Evolutionary conservation across 192 early-diverging fungal genomes (phyloP), one percentile per base, ranked within the genome.

Genomic region (Anaeromyces robustus): DNA sequence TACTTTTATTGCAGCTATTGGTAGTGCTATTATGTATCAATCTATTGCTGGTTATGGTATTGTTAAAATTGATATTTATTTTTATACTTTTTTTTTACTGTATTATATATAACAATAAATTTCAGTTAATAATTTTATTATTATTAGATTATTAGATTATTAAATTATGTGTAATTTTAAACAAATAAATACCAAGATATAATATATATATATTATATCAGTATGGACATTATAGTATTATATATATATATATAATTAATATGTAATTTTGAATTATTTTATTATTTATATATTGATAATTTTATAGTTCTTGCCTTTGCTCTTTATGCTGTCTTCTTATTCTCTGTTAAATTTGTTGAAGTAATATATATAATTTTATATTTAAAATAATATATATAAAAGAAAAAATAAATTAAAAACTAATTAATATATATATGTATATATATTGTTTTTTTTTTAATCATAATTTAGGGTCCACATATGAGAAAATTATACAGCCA

Each of bases 291-390:
- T 14, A 6, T 39, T 39, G 16, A 39, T 29, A 30, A 39, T 83
- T n/a, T 17, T 78, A 30, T 78, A 77, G 79, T 86, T n/a, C 83
- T 90, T 31, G 85, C 89, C 18, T 81, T 80, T 16, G 80, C 86
- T 31, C 80, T 90, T 84, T 89, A 86, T 68, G 81, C 81, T 29
- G 85, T 86, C 30, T 90, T 90, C 81, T 83, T 82, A 85, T 78
- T 90, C 77, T 89, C 88, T 12, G 89, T 89, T 41, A 78, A 86
- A 80, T 87, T 87, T 78, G 81, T 90, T 79, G 89, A 90, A 84
- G 86, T 86, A 85, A 68, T 14, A n/a, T n/a, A n/a, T 22, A 52
- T 52, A 22, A 34, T 14, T 39, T 39, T 39, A 11, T 68, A 68
- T 28, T 68, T 7, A n/a, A n/a, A 16, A 18, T 52, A 52, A 22